phyloP scores from a whole-genome alignment of 768 basidiomycete genomes.

The Collybia nuda region DNA sequence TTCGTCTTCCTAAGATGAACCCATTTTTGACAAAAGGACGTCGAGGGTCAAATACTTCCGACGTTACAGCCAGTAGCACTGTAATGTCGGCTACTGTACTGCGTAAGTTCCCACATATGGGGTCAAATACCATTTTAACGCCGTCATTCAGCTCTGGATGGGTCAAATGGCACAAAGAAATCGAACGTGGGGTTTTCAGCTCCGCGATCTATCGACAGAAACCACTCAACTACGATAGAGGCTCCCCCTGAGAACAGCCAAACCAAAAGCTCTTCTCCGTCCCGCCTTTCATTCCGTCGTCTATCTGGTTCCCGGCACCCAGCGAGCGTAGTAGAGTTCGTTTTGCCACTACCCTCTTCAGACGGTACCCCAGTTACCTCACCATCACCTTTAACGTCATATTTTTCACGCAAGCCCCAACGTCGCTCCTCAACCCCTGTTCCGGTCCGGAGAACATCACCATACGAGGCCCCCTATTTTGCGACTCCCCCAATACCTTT shows the following conservation, averaged over 20 bases:
- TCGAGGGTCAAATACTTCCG: neutral
- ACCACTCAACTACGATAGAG: too few relatives aligned
- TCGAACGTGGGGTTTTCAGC: constrained; percentile 5
- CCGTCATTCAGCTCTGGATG: constrained; percentile 1
- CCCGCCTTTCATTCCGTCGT: constrained; percentile 20
- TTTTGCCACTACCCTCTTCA: constrained; percentile 1
- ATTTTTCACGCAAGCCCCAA: constrained; percentile 26
- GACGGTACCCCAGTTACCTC: constrained; percentile 10
- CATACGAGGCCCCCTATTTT: constrained; percentile 47
- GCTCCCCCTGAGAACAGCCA: too few relatives aligned
- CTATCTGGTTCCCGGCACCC: neutral
- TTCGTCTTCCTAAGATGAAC: constrained; percentile 14
- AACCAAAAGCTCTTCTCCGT: constrained; percentile 2
- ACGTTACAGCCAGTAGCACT: neutral
- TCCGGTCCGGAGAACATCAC: constrained; percentile 32
- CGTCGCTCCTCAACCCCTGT: constrained; percentile 30
- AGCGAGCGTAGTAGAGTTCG: too few relatives aligned
- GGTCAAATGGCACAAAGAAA: constrained; percentile 3
- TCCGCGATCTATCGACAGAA: constrained; percentile 6
- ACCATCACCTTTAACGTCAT: constrained; percentile 15
- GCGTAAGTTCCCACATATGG: too few relatives aligned
- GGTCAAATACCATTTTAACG: too few relatives aligned
- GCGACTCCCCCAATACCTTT: constrained; percentile 34
- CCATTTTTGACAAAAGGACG: constrained; percentile 13
- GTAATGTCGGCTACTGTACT: neutral